Evolutionary conservation across 2,329 filamentous ascomycete genomes (phyloP), one percentile per base, ranked within the genome.

Genomic region (Pseudocercospora musae): DNA sequence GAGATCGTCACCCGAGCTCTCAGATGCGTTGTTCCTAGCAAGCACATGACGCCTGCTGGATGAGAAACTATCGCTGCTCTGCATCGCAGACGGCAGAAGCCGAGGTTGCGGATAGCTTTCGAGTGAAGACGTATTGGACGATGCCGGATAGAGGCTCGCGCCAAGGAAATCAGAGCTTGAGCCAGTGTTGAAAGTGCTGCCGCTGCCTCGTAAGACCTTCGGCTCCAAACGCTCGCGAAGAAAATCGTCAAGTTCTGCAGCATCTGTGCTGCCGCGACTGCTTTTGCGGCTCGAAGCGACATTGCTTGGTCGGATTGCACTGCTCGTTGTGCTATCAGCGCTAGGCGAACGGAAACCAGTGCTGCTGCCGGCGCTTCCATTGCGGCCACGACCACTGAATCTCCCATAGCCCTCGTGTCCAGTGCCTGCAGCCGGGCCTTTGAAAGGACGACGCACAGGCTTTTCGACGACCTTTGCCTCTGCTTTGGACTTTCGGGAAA

Each of bases 401-500:
- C 84, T 84, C 0, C 89, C 89, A 70, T 94, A 93, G 1, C 89
- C 89, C 78, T 98, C 94, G 71, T 98, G 92, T 0, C 94, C 94
- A 40, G 94, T 98, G n/a, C 94, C 94, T 44, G 94, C 94, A 15
- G 85, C 86, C 21, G 94, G 94, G 0, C 94, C 93, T 75, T 92
- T 94, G 27, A 89, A 84, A 23, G 79, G 64, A 7, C 79, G 72
- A 66, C 83, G 87, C 8, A 88, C 86, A 40, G 83, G 81, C 72
- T 84, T 86, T n/a, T 87, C 83, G 0, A 74, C 63, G 10, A 77
- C 63, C n/a, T 76, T 73, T 46, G 86, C 81, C 0, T 85, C 81
- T 9, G 23, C 31, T 75, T 91, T 96, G 13, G 87, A 87, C 60
- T 87, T 87, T 67, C 89, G 85, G 8, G 88, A 82, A 70, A 96